Evolutionary conservation across 768 basidiomycete species (phyloP).

Genomic region (Lactarius vividus): DNA sequence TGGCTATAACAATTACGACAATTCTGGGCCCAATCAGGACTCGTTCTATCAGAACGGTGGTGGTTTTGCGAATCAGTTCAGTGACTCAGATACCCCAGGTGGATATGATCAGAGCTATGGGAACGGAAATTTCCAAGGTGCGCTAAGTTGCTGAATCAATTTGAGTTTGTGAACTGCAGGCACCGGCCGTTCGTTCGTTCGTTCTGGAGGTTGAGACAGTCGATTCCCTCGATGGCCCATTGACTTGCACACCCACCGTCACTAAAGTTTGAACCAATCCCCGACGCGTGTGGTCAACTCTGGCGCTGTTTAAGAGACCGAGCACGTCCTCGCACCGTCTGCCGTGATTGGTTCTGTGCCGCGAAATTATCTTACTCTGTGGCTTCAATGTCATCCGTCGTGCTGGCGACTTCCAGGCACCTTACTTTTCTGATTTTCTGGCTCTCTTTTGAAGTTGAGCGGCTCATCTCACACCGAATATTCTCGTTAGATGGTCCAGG

Average conservation of each 20-base stretch:
- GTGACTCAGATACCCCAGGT: slow-evolving; percentile 43
- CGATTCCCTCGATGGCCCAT: slow-evolving; percentile 12
- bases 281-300: slow-evolving; percentile 15
- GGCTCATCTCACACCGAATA: slow-evolving; percentile 28
- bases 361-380: slow-evolving; percentile 9
- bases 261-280: slow-evolving; percentile 15
- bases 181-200: slow-evolving; percentile 16
- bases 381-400: slow-evolving; percentile 13
- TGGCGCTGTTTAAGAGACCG: slow-evolving; percentile 20
- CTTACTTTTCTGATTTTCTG: slow-evolving; percentile 22
- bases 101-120: slow-evolving; percentile 56
- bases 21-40: slow-evolving; percentile 48
- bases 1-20: slow-evolving; percentile 69
- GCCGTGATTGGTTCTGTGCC: slow-evolving; percentile 13
- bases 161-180: slow-evolving; percentile 26
- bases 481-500: slow-evolving; percentile 63
- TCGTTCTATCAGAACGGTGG: slow-evolving; percentile 69
- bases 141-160: slow-evolving; percentile 51
- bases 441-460: slow-evolving; percentile 21
- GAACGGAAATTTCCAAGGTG: slow-evolving; percentile 70
- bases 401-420: slow-evolving; percentile 3
- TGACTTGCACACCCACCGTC: slow-evolving; percentile 14
- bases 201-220: slow-evolving; percentile 20
- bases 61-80: slow-evolving; percentile 56
- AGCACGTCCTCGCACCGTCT: slow-evolving; percentile 2